Conservation (phyloP, 345 rosid species). For the Rhodomyrtus tomentosa region DNA sequence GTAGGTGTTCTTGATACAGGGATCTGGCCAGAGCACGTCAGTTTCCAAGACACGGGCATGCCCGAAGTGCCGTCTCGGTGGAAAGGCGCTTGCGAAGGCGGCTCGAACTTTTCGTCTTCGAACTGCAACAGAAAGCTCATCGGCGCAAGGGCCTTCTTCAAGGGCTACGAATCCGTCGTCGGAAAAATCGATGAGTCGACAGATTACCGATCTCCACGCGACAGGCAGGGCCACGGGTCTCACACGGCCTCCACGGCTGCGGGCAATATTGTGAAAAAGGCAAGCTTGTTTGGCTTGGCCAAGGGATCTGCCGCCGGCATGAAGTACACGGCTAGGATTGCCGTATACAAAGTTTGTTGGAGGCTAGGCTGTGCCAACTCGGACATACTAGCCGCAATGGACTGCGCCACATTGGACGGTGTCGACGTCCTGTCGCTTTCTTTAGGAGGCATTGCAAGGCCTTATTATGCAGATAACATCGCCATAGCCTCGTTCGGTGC, state of each 20-base stretch:
- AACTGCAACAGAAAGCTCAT: constrained; percentile 67
- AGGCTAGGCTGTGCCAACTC: constrained; percentile 36
- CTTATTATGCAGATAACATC: constrained; percentile 36
- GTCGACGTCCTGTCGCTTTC: constrained; percentile 75
- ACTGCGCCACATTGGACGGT: constrained; percentile 56
- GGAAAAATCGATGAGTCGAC: constrained; percentile 40
- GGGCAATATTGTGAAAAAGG: constrained; percentile 31
- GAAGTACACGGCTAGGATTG: constrained; percentile 58
- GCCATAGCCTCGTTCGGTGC: constrained; percentile 63
- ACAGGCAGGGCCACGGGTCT: constrained; percentile 72
- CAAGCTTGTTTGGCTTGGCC: constrained; percentile 42
- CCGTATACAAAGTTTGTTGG: constrained; percentile 75
- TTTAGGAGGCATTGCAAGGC: constrained; percentile 42
- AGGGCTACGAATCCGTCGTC: constrained; percentile 37
- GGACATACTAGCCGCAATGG: constrained; percentile 63
- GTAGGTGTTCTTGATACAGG: constrained; percentile 64
- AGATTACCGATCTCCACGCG: constrained; percentile 59
- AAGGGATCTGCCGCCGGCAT: constrained; percentile 56
- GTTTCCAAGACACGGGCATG: constrained; percentile 53
- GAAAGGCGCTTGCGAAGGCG: constrained; percentile 64
- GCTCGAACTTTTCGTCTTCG: constrained; percentile 42
- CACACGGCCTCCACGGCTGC: constrained; percentile 85
- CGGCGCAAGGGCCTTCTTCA: constrained; percentile 54
- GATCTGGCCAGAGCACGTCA: constrained; percentile 72
- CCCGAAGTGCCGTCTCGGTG: constrained; percentile 47